These are phyloP conservation scores for Pseudoneurospora amorphoporcata DNA, from an alignment of 495 filamentous ascomycete species.

Conservation along the genomic window DNA sequence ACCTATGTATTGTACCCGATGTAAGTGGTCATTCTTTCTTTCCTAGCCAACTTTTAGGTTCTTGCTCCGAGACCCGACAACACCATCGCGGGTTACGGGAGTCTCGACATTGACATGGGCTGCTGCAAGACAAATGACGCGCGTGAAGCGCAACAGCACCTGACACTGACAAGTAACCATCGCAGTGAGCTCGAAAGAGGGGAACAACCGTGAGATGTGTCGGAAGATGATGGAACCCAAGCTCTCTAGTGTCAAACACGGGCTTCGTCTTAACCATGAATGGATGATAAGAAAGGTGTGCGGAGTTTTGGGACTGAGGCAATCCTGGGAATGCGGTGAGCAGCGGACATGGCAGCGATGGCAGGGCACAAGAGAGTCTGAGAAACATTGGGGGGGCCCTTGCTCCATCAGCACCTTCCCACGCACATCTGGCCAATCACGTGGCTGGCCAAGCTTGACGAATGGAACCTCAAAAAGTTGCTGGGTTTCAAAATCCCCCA, in stretches of 20 bases:
- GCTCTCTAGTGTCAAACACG: neutral
- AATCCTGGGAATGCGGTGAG: neutral
- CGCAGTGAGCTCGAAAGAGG: slow-evolving; percentile 1
- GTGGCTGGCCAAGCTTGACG: neutral
- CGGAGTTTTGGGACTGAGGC: neutral
- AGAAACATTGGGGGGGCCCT: neutral
- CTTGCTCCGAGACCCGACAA: neutral
- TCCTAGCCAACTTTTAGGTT: neutral
- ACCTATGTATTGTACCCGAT: neutral
- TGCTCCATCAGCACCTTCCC: neutral
- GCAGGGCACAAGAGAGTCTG: neutral
- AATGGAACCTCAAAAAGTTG: neutral
- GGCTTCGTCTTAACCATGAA: neutral
- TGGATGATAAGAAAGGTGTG: neutral
- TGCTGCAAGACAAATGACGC: slow-evolving; percentile 5
- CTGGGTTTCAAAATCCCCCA: neutral
- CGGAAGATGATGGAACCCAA: neutral
- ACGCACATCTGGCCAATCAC: neutral
- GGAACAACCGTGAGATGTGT: neutral
- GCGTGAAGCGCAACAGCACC: slow-evolving; percentile 11
- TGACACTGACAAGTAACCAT: neutral
- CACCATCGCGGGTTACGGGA: neutral
- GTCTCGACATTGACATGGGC: neutral
- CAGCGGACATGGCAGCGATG: neutral
- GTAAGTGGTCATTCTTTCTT: neutral